phyloP scores from a whole-genome alignment of 257 asterid species.

The Solanum pinnatisectum region DNA sequence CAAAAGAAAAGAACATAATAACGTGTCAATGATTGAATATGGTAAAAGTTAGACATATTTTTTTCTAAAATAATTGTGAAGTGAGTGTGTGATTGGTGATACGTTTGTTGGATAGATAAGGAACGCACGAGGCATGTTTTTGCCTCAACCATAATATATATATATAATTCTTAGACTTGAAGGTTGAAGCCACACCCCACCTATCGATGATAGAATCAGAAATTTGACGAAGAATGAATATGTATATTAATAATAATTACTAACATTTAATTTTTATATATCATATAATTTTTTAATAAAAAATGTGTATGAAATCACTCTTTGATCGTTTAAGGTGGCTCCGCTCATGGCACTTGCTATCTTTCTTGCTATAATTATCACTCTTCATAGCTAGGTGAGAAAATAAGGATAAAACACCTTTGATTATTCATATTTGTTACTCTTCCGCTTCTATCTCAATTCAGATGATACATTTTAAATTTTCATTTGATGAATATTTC shows the following conservation, averaged over 20 bases:
- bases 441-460: too few relatives aligned
- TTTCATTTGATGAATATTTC: neutral
- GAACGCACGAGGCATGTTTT: conserved; percentile 6
- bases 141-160: neutral
- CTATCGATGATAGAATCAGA: neutral
- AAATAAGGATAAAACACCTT: neutral
- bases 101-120: conserved; percentile 19
- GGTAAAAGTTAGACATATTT: neutral
- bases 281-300: too few relatives aligned
- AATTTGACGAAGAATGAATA: too few relatives aligned
- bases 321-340: too few relatives aligned
- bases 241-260: too few relatives aligned
- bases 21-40: neutral
- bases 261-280: too few relatives aligned
- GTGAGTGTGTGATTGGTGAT: conserved; percentile 4
- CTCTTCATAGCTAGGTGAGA: neutral
- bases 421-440: neutral
- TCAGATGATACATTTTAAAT: neutral
- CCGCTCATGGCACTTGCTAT: neutral
- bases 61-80: neutral
- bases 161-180: neutral
- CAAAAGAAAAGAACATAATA: neutral
- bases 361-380: neutral
- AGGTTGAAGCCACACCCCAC: neutral
- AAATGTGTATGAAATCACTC: too few relatives aligned